A percentile compares a stretch with the other conserved stretches of the same genome.
These are phyloP conservation scores for Tulasnella sp. DNA, from an alignment of 768 basidiomycete species.

Conservation along the genomic window DNA sequence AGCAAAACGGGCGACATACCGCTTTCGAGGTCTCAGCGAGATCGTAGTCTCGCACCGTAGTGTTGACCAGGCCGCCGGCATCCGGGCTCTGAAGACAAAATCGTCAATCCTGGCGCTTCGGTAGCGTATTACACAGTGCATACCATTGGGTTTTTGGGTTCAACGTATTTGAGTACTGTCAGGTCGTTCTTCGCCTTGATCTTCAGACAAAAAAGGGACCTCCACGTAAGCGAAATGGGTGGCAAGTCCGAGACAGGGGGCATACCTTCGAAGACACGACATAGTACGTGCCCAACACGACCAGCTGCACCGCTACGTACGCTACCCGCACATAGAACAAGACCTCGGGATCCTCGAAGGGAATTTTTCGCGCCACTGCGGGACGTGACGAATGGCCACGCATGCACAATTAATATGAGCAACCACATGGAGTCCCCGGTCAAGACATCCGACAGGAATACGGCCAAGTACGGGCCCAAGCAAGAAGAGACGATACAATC, in stretches of 20 bases:
- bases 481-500: background rate
- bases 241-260: constrained; percentile 16
- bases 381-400: background rate
- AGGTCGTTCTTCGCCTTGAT: constrained; percentile 92
- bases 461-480: background rate
- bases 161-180: constrained; percentile 87
- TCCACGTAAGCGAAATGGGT: background rate
- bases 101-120: background rate
- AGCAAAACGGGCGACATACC: constrained; percentile 33
- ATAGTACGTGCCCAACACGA: constrained; percentile 68
- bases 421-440: background rate
- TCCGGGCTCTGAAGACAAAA: constrained; percentile 40
- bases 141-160: constrained; percentile 64
- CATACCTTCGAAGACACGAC: constrained; percentile 61
- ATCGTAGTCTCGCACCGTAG: constrained; percentile 90
- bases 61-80: constrained; percentile 67
- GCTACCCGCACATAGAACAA: constrained; percentile 73
- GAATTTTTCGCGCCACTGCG: constrained; percentile 78
- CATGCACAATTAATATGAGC: background rate
- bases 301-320: constrained; percentile 61
- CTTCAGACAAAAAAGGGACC: constrained; percentile 31
- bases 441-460: background rate
- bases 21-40: constrained; percentile 70
- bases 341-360: constrained; percentile 76
- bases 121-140: constrained; percentile 21